Base-by-base conservation (phyloP, 2,329 filamentous ascomycete genomes). In the Neofusicoccum ribis region DNA sequence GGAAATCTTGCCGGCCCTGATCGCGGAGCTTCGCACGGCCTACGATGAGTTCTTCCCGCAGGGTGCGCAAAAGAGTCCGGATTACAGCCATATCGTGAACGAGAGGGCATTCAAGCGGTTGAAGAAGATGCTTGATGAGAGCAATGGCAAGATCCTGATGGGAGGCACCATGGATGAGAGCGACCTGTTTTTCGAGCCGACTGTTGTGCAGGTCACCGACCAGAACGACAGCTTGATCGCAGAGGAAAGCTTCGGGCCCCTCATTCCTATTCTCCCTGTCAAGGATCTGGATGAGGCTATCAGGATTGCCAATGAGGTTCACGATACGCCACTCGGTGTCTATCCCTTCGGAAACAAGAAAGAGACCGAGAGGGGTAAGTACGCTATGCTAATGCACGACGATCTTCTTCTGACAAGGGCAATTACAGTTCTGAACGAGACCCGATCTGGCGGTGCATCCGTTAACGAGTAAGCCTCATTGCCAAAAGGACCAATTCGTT, bases 181-280 rank as follows among this genome's bases (percentile, higher is more conserved):
- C 41, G 86, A 92, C 37, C 88, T 91, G 58, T 97, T 91, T 79
- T 95, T 99, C 70, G 92, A 94, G 76, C 92, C 93, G 0, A 99
- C 95, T 0, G 88, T 94, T n/a, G 88, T 99, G n/a, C 84, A 92
- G 67, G 90, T 97, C 43, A 84, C 91, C 69, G 88, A 87, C 67
- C 75, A 85, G 15, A 85, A 93, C 56, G 94, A 97, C 79, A 85
- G 89, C 7, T 86, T 97, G 78, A 85, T 97, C 73, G 80, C 81
- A 27, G 87, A 96, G 68, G 95, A 99, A 81, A 92, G 89, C 49
- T 99, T 99, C 75, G 95, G 94, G 6, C 95, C 95, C n/a, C 84
- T 97, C 66, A 92, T 96, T 70, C 89, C 91, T 68, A 88, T 98
- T 68, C 81, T 96, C 63, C 85, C 92, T 0, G 89, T 92, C 64